Evolutionary conservation across 139 green algal species (phyloP).

Genomic region (Dunaliella sp.): DNA sequence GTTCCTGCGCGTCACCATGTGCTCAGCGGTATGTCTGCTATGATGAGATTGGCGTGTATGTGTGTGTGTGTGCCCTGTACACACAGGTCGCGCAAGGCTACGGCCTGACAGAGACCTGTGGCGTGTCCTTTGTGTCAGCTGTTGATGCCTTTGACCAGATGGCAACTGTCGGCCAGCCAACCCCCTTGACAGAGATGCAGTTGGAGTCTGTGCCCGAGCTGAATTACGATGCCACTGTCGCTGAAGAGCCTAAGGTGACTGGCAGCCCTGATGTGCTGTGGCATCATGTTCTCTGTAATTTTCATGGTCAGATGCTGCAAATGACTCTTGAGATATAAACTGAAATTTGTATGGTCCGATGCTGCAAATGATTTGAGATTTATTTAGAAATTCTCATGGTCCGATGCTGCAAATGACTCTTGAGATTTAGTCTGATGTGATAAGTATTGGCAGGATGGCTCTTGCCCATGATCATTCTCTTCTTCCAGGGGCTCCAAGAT

Average conservation of each 20-base stretch:
- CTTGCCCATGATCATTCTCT: too few species aligned
- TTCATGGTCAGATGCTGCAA: too few species aligned
- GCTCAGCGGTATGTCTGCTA: conserved; percentile 55
- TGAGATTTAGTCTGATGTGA: too few species aligned
- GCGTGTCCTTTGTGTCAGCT: conserved; percentile 69
- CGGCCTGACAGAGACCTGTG: conserved; percentile 88
- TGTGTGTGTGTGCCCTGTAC: not conserved
- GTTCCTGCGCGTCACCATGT: conserved; percentile 80
- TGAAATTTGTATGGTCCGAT: too few species aligned
- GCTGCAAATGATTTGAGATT: too few species aligned
- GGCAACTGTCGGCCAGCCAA: conserved; percentile 71
- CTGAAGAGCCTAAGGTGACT: conserved; percentile 46
- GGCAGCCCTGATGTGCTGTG: too few species aligned
- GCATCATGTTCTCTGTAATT: too few species aligned
- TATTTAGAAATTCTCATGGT: too few species aligned
- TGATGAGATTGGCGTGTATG: not conserved
- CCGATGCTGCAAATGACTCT: too few species aligned
- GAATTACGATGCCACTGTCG: conserved; percentile 77
- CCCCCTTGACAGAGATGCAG: conserved; percentile 64
- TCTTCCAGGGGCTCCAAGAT: too few species aligned
- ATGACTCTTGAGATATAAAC: too few species aligned
- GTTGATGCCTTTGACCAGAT: conserved; percentile 34
- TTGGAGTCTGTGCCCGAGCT: conserved; percentile 87
- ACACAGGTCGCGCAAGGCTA: conserved; percentile 66
- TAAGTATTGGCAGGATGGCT: too few species aligned